Base-by-base conservation (phyloP, 768 basidiomycete genomes). In the Sporobolomyces pararoseus region DNA sequence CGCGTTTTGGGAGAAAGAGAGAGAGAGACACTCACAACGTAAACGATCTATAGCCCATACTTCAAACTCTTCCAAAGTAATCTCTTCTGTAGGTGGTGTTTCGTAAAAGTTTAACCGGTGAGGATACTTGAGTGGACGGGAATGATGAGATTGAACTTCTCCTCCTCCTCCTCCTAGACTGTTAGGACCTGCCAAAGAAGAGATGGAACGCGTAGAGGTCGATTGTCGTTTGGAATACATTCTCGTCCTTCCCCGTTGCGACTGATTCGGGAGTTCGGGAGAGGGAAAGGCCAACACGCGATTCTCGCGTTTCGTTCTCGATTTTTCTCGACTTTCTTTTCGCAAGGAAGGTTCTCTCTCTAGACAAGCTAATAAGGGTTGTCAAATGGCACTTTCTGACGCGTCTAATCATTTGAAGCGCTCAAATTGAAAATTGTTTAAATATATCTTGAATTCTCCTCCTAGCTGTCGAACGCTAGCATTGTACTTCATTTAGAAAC, bases 21-120 rank as follows among this genome's bases (percentile, higher is more conserved):
- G n/a, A n/a, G n/a, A n/a, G n/a, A n/a, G 76, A 53, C 77, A 59
- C 78, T 25, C 46, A 80, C 80, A 68, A 32, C 91, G 86, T 37
- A 99, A 84, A 44, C 96, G 83, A 74, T 95, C 87, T 27, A 99
- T 83, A 0, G 96, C 96, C 77, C 84, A 90, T 4, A 84, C 87
- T 78, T 99, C 96, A 75, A 99, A 99, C 72, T 97, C 90, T 78
- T 98, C 96, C 23, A 98, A 82, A 1, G 92, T 92, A 25, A 98
- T 88, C 76, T 98, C 92, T 65, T 87, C 87, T 21, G 84, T 79
- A 25, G 96, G 96, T 27, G 94, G 90, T 23, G 78, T 81, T 75
- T 94, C 88, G 77, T 99, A 98, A 80, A 78, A 70, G 66, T 61
- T 73, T 23, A 93, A 83, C 53, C 87, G 81, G 78, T 84, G 81